phyloP scores from a whole-genome alignment of 306 rosid genomes.

The Pyrus communis region DNA sequence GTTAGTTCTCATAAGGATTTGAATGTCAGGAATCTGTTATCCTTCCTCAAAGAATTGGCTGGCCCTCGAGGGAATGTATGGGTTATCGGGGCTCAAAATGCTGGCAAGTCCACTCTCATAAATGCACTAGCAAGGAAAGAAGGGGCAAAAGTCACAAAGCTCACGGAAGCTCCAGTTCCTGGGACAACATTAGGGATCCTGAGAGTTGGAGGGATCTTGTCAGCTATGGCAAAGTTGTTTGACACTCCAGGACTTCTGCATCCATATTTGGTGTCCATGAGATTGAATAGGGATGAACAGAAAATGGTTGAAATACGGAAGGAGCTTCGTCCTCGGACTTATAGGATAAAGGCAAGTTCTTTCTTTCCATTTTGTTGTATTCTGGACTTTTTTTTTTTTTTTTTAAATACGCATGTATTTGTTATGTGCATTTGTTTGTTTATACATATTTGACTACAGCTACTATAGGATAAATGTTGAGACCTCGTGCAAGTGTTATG shows the following conservation, averaged over 20 bases:
- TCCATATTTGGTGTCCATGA: constrained; percentile 69
- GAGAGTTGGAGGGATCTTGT: constrained; percentile 81
- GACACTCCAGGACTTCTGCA: constrained; percentile 93
- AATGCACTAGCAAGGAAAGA: constrained; percentile 72
- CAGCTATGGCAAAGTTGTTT: constrained; percentile 84
- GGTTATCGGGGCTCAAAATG: constrained; percentile 96
- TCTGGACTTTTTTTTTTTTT: neutral
- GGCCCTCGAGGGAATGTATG: constrained; percentile 98
- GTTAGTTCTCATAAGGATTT: constrained; percentile 80
- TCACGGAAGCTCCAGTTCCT: constrained; percentile 91
- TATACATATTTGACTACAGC: neutral
- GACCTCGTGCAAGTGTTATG: neutral
- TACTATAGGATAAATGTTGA: neutral
- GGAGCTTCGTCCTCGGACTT: constrained; percentile 79
- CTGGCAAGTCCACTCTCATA: constrained; percentile 92
- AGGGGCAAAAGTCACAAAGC: constrained; percentile 69
- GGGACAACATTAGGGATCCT: constrained; percentile 90
- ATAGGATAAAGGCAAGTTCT: constrained; percentile 71
- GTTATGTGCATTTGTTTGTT: neutral
- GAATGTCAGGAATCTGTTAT: constrained; percentile 67
- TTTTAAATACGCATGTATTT: neutral
- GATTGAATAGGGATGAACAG: constrained; percentile 82
- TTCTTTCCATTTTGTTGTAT: constrained; percentile 3
- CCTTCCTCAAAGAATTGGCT: constrained; percentile 64
- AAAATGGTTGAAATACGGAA: constrained; percentile 88